Evolutionary conservation across 1,284 basidiomycete genomes (phyloP), one percentile per base, ranked within the genome.

Genomic region (Trametes hirsuta): DNA sequence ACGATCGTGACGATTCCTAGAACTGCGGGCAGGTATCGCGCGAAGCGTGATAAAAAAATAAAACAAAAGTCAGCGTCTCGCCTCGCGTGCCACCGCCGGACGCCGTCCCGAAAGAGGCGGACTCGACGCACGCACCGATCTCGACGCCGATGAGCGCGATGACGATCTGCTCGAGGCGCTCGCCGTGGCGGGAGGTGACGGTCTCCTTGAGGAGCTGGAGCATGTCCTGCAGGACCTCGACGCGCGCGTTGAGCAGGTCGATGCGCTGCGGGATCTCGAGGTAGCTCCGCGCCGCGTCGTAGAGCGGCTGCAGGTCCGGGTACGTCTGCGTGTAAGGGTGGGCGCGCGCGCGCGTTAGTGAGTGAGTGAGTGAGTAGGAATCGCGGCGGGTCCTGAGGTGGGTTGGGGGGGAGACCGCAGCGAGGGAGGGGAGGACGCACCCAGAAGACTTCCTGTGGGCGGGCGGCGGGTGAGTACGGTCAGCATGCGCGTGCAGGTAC

Each of bases 171-270:
- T 98, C 95, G n/a, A 98, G 81, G 41, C 94, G 86, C 75, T 98
- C 95, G 2, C 93, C 88, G 69, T 98, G 95, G 68, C 88, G 86
- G 63, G 88, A 94, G 22, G 94, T 94, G 37, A 97, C 96, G 9
- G 93, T 92, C 76, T 98, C 96, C 76, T 98, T 98, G 50, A 98
- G 80, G 54, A 98, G 83, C 73, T 95, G 92, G 9, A 98, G 85
- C 93, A 98, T 97, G 73, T 98, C 95, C 81, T 98, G 95, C 41
- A 98, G 78, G 59, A 98, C 91, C 81, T 96, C 96, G 22, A 98
- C 95, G 61, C 95, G 88, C 35, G 94, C 94, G 75, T 97, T 98
- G 59, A 98, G 80, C 42, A 98, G 78, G 73, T 97, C 93, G 67
- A 97, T 95, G 53, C 95, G 86, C 74, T 97, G 95, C 2, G 94